Evolutionary conservation across 2,329 filamentous ascomycete species (phyloP), one percentile per base, ranked within the genome.

Genomic region (Cladorrhinum sp.): DNA sequence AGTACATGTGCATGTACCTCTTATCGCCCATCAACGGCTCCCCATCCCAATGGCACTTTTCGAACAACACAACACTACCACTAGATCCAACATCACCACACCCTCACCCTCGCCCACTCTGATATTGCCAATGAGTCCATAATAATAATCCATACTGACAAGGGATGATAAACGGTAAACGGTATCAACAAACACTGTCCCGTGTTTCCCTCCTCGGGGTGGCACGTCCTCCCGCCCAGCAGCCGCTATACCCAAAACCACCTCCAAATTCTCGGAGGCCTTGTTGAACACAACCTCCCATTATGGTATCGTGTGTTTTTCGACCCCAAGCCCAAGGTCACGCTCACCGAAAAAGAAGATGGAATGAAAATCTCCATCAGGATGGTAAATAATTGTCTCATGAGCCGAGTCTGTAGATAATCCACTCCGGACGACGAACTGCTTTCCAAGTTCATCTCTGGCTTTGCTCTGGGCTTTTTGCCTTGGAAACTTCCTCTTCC

Each of bases 181-280:
- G n/a, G n/a, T n/a, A n/a, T n/a, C n/a, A n/a, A n/a, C n/a, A n/a
- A n/a, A n/a, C n/a, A n/a, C n/a, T n/a, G n/a, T n/a, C n/a, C n/a
- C n/a, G n/a, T n/a, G n/a, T n/a, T n/a, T n/a, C n/a, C n/a, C 16
- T 42, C 16, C 14, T 16, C 16, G 28, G 12, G 20, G 20, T 57
- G 55, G 55, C 52, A 60, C 56, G 54, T 30, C 59, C 42, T 62
- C n/a, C 54, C 20, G 60, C 48, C 55, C 48, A 18, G 14, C 39
- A 30, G 14, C 26, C 48, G 42, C 62, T 62, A 64, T 62, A 58
- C 64, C 64, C 60, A 64, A 65, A 64, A 63, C 36, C 61, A 59
- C 20, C 61, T 50, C 49, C 39, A 55, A 42, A 36, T 14, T n/a
- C 61, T 62, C 63, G 63, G 63, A 65, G 56, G 21, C 18, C 39